Base-by-base conservation (phyloP, 2,329 filamentous ascomycete genomes). In the Exophiala alcalophila region DNA sequence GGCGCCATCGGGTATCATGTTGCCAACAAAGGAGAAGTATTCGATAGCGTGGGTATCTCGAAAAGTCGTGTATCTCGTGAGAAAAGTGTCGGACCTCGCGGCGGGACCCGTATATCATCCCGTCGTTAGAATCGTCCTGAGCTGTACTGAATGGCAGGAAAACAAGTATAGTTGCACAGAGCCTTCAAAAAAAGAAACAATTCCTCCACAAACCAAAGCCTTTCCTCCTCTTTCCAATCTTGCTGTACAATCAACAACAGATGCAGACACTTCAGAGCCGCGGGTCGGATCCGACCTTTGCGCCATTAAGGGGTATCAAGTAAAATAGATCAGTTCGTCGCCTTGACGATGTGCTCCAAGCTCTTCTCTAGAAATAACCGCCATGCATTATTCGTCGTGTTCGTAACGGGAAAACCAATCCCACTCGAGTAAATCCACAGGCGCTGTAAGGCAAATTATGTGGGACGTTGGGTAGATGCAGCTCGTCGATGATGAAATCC, bases 51-150 rank as follows among this genome's bases (percentile, higher is more conserved):
- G 51, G 49, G 49, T 52, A 51, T 54, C 45, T 48, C 44, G 44
- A 52, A 52, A 48, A 36, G 42, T 54, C 51, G 38, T 54, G 51
- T 52, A 49, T 52, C 45, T 54, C 51, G 45, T 54, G 19, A 54
- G 43, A 38, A 47, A 19, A 27, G 44, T 30, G 23, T 40, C 27
- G 36, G 39, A 40, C 26, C 35, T 39, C 40, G 40, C 33, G 44
- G 28, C 14, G 37, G 44, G 44, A 46, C 37, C 30, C 50, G 44
- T 53, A 36, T 48, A 44, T 48, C 48, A 49, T 51, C 50, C 48
- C 44, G 35, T 51, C 47, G 40, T 42, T 39, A 44, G 27, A 32
- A 31, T 48, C 44, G 25, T 46, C 39, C 35, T 49, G 33, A 39
- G 40, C 28, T 45, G 41, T 49, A 43, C 33, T 44, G 30, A 35